Evolutionary conservation across 1,284 basidiomycete species (phyloP).

Genomic region (Agroathelia rolfsii): DNA sequence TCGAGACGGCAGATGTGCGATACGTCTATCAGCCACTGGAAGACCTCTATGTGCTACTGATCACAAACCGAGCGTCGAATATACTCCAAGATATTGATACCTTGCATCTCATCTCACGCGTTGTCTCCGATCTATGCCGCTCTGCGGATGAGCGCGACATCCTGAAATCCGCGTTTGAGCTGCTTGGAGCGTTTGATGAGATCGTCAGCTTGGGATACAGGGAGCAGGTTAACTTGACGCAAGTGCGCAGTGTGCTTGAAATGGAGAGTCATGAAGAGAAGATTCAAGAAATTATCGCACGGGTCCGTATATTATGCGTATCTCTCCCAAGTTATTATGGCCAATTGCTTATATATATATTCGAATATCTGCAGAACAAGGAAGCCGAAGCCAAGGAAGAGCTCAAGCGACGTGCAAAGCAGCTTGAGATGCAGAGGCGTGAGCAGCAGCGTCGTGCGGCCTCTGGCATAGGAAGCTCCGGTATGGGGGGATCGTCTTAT

Average conservation of each 20-base stretch:
- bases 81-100: conserved; percentile 98
- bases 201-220: conserved; percentile 91
- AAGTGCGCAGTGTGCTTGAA: conserved; percentile 88
- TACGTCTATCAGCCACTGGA: conserved; percentile 99
- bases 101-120: conserved; percentile 86
- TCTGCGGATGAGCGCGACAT: conserved; percentile 88
- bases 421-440: conserved; percentile 95
- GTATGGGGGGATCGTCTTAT: conserved; percentile 38
- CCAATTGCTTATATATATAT: background rate
- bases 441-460: conserved; percentile 77
- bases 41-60: conserved; percentile 94
- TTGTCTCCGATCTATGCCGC: conserved; percentile 88
- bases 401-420: conserved; percentile 94
- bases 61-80: conserved; percentile 97
- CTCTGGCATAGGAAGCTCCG: conserved; percentile 31
- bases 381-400: conserved; percentile 99
- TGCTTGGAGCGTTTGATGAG: conserved; percentile 95
- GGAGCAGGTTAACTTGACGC: conserved; percentile 87
- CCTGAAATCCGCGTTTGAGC: conserved; percentile 85
- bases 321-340: background rate
- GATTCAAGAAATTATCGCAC: conserved; percentile 97
- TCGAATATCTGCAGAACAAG: conserved; percentile 64
- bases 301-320: conserved; percentile 38
- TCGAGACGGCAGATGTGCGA: conserved; percentile 87
- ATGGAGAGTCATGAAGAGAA: conserved; percentile 99